Evolutionary conservation across 1,284 basidiomycete genomes (phyloP).

Genomic region (Ustilago bromivora): DNA sequence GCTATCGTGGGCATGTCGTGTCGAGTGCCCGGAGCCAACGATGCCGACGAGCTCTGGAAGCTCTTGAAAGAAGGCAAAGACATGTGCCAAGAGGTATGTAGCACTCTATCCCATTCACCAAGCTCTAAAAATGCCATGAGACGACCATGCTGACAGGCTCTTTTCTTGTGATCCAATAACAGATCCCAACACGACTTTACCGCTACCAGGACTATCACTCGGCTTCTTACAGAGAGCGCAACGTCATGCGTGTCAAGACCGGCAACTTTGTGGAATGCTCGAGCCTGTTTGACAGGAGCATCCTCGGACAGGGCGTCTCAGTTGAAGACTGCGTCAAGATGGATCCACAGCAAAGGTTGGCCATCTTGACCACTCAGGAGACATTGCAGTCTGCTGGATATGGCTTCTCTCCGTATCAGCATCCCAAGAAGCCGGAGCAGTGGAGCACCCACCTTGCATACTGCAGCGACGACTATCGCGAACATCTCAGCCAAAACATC

Average conservation of each 20-base stretch:
- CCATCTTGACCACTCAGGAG: constrained; percentile 40
- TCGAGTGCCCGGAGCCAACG: constrained; percentile 49
- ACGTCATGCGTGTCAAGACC: constrained; percentile 51
- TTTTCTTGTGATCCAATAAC: not conserved
- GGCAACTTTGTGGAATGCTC: constrained; percentile 43
- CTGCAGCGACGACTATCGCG: constrained; percentile 54
- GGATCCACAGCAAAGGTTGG: constrained; percentile 53
- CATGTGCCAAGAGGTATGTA: constrained; percentile 42
- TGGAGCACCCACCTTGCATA: constrained; percentile 51
- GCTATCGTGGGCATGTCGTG: constrained; percentile 57
- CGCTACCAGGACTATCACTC: constrained; percentile 51
- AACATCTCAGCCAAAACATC: constrained; percentile 49
- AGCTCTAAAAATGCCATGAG: not conserved
- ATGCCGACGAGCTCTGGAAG: constrained; percentile 47
- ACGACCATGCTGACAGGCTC: not conserved
- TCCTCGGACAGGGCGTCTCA: constrained; percentile 18
- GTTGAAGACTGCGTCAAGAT: constrained; percentile 33
- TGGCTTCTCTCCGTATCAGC: constrained; percentile 28
- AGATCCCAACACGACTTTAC: constrained; percentile 46
- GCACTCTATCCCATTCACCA: too few species aligned
- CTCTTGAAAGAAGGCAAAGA: constrained; percentile 42
- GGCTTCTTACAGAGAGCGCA: constrained; percentile 48
- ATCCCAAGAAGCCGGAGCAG: constrained; percentile 23
- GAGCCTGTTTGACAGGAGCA: constrained; percentile 34
- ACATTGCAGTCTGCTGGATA: constrained; percentile 43